phyloP scores from a whole-genome alignment of 1,284 basidiomycete species.

The Schizopora paradoxa region DNA sequence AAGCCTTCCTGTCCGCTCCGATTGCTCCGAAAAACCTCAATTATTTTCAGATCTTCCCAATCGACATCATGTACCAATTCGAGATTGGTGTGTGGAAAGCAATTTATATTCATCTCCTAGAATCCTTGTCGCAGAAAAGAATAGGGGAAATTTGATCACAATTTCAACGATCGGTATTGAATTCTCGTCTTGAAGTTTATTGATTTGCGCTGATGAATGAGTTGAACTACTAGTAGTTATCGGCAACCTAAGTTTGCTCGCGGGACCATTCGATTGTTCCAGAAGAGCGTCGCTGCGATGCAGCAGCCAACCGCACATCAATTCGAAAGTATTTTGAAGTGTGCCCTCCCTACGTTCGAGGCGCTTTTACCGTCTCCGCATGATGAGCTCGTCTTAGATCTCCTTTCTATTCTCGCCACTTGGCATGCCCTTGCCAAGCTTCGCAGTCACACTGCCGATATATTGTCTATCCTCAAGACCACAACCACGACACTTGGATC shows the following conservation, averaged over 20 bases:
- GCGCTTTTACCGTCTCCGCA: constrained; percentile 24
- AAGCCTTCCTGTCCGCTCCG: too few relatives aligned
- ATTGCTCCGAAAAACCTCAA: constrained; percentile 14
- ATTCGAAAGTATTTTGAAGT: constrained; percentile 24
- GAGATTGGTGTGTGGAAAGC: constrained; percentile 36
- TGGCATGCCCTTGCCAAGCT: constrained; percentile 30
- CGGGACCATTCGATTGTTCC: constrained; percentile 24
- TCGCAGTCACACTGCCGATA: constrained; percentile 26
- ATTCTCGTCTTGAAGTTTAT: not conserved
- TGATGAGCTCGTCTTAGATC: constrained; percentile 18
- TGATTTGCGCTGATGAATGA: not conserved
- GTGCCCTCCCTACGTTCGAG: constrained; percentile 23
- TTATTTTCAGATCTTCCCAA: constrained; percentile 27
- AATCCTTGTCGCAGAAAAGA: constrained; percentile 16
- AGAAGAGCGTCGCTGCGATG: constrained; percentile 23
- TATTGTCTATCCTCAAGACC: constrained; percentile 18
- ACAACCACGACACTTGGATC: constrained; percentile 20
- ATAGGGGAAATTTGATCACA: constrained; percentile 1
- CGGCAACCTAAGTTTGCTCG: constrained; percentile 22
- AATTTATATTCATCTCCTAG: constrained; percentile 30
- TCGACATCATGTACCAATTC: constrained; percentile 35
- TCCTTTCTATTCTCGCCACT: constrained; percentile 23
- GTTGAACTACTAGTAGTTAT: constrained; percentile 19
- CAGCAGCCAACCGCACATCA: constrained; percentile 27
- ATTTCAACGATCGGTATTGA: constrained; percentile 15